Base-by-base conservation (phyloP, 163 green algal genomes). In the Chloromonas sp. region DNA sequence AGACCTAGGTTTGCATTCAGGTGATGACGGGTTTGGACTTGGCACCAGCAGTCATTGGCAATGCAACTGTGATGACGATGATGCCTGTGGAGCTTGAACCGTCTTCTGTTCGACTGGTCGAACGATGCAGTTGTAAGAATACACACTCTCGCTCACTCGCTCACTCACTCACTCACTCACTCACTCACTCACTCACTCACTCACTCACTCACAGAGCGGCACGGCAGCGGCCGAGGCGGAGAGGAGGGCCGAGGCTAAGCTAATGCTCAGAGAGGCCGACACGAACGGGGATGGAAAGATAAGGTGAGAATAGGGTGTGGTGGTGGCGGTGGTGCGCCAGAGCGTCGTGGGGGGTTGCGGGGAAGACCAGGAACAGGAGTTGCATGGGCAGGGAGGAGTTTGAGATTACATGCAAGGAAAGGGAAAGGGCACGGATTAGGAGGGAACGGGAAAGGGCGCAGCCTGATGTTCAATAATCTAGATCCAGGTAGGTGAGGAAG, bases 191-290 rank as follows among this genome's bases (percentile, higher is more conserved):
- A 76, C 70, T n/a, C 70, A 76, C 70, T n/a, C 70, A 76, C 70
- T n/a, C 70, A 76, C 70, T n/a, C 70, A 76, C 70, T n/a, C 15
- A 80, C 5, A 80, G 13, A 58, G 8, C 57, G 82, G 82, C 61
- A 60, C 14, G 14, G 2, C 71, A 61, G 71, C 15, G 76, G 82
- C 71, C 3, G 82, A 82, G 71, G 71, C 81, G 60, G 86, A 91
- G 83, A 85, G 88, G 8, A 78, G 70, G 70, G 84, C 70, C 60
- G 87, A 94, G 86, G 95, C 95, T 11, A 91, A 93, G 85, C 89
- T 90, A 59, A 97, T 97, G 95, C 86, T 98, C 83, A 88, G 95
- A 0, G 95, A 98, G 86, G 94, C 94, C 0, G 95, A 98, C 89
- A 90, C 83, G 0, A 96, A 98, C 83, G 93, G 93, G 57, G 95